phyloP scores from a whole-genome alignment of 2,329 filamentous ascomycete genomes.

The Cadophora sp. region DNA sequence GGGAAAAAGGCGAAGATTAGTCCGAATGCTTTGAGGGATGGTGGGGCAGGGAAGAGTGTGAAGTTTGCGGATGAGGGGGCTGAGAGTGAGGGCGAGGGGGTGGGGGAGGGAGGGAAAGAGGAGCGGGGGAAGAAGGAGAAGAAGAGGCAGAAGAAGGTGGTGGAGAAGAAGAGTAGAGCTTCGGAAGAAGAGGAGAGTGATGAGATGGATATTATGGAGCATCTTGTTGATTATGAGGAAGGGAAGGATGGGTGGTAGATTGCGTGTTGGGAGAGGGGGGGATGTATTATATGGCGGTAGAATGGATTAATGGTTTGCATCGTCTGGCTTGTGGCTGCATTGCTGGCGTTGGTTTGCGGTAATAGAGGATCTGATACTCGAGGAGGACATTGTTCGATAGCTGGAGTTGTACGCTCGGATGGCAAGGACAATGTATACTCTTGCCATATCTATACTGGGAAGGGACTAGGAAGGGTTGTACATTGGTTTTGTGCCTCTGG shows the following conservation, averaged over 20 bases:
- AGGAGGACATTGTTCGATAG: background rate
- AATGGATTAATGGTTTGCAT: background rate
- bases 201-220: conserved; percentile 74
- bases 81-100: conserved; percentile 50
- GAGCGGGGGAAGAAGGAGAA: conserved; percentile 74
- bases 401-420: background rate
- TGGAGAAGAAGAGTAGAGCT: conserved; percentile 57
- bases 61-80: conserved; percentile 59
- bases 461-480: no score
- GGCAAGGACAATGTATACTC: background rate
- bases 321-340: background rate
- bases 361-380: background rate
- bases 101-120: conserved; percentile 58
- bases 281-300: background rate
- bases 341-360: conserved; percentile 3
- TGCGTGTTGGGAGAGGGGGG: background rate
- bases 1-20: conserved; percentile 59
- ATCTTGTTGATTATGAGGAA: conserved; percentile 60
- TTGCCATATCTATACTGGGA: no score
- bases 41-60: conserved; percentile 53
- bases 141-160: conserved; percentile 68
- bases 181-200: conserved; percentile 71
- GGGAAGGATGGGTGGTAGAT: conserved; percentile 38
- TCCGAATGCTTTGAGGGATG: conserved; percentile 67
- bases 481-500: no score